phyloP scores from a whole-genome alignment of 805 yeast species.

The Candida orba region DNA sequence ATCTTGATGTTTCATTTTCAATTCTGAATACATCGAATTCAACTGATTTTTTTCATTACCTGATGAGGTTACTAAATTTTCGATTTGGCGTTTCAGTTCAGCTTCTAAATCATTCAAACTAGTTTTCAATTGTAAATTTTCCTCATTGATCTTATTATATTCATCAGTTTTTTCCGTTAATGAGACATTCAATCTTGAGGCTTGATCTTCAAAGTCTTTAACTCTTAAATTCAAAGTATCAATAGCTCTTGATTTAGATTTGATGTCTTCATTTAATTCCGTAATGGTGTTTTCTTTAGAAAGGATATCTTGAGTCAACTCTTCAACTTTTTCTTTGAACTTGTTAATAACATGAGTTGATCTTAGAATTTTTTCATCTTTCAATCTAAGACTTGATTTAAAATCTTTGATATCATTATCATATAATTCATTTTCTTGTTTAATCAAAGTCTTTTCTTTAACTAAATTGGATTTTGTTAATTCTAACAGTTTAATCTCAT shows the following conservation, averaged over 20 bases:
- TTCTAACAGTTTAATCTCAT: constrained; percentile 12
- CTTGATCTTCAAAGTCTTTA: constrained; percentile 15
- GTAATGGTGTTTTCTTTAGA: constrained; percentile 7
- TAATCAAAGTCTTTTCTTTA: constrained; percentile 15
- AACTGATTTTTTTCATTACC: no score
- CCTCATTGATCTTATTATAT: constrained; percentile 4
- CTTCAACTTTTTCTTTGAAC: constrained; percentile 17
- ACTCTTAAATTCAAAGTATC: constrained; percentile 9
- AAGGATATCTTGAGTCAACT: constrained; percentile 6
- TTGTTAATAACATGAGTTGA: constrained; percentile 13
- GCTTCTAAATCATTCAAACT: not conserved
- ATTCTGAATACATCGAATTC: not conserved
- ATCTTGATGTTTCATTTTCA: not conserved
- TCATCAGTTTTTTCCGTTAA: constrained; percentile 9
- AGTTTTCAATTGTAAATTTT: not conserved
- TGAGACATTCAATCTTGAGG: constrained; percentile 6
- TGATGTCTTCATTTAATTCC: constrained; percentile 10
- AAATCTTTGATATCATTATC: constrained; percentile 14
- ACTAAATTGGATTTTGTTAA: constrained; percentile 15
- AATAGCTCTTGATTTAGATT: constrained; percentile 14
- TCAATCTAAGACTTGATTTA: constrained; percentile 6
- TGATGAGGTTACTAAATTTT: no score
- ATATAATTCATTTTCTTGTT: constrained; percentile 16
- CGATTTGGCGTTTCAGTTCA: not conserved
- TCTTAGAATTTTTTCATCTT: constrained; percentile 12